Conservation (phyloP, 2,329 filamentous ascomycete species). For the Cladosporium colombiae region DNA sequence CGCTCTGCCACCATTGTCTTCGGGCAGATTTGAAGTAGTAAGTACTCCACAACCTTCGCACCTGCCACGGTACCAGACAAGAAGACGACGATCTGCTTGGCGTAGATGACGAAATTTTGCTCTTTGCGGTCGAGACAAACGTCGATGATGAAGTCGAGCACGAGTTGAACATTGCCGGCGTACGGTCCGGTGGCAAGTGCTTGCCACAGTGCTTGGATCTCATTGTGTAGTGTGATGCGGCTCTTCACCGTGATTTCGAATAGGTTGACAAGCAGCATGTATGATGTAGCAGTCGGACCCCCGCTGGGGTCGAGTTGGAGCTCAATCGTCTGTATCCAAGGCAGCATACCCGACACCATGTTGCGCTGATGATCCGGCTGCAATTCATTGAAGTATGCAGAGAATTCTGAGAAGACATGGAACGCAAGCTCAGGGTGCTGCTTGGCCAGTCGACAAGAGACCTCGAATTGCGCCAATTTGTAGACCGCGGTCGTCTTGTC, state of each 20-base stretch:
- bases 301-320: conserved; percentile 89
- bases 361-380: conserved; percentile 83
- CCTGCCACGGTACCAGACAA: conserved; percentile 82
- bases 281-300: conserved; percentile 85
- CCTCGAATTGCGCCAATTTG: conserved; percentile 95
- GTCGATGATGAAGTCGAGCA: conserved; percentile 94
- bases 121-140: conserved; percentile 91
- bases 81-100: conserved; percentile 97
- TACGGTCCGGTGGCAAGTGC: conserved; percentile 90
- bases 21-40: conserved; percentile 85
- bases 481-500: conserved; percentile 99
- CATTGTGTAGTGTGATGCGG: conserved; percentile 84
- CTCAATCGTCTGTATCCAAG: conserved; percentile 95
- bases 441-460: conserved; percentile 84
- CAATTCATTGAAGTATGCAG: conserved; percentile 86
- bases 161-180: conserved; percentile 88
- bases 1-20: conserved; percentile 98
- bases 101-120: conserved; percentile 97
- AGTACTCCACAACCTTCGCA: conserved; percentile 89
- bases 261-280: conserved; percentile 91
- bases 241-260: conserved; percentile 96
- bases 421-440: conserved; percentile 89
- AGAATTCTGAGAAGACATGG: conserved; percentile 93
- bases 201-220: conserved; percentile 97
- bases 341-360: conserved; percentile 88